phyloP scores from a whole-genome alignment of 768 basidiomycete species.

The Hypholoma fasciculare region DNA sequence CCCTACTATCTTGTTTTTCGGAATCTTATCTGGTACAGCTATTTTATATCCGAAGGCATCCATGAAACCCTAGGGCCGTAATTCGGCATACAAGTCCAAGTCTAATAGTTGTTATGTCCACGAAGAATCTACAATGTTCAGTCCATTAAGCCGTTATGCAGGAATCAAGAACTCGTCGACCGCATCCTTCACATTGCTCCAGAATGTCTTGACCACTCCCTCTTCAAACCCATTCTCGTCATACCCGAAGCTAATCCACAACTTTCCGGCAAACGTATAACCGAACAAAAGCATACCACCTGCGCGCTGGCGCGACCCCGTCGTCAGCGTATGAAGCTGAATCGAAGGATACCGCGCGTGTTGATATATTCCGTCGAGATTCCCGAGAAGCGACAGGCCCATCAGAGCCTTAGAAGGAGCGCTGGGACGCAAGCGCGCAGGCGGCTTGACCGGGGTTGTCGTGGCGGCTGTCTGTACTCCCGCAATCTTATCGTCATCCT shows the following conservation, averaged over 20 bases:
- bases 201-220: slow-evolving; percentile 62
- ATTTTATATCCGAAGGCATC: no score
- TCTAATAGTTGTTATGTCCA: no score
- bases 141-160: neutral
- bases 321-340: slow-evolving; percentile 72
- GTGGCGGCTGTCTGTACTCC: slow-evolving; percentile 30
- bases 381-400: slow-evolving; percentile 82
- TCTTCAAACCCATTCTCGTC: slow-evolving; percentile 75
- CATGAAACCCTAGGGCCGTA: no score
- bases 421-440: slow-evolving; percentile 26
- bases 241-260: slow-evolving; percentile 82
- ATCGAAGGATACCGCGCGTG: slow-evolving; percentile 60
- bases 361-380: slow-evolving; percentile 79
- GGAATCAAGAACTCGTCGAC: slow-evolving; percentile 58
- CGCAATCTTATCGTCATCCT: slow-evolving; percentile 68
- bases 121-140: no score
- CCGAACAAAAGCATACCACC: slow-evolving; percentile 84
- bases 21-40: no score
- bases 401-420: slow-evolving; percentile 65
- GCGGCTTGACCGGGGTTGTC: slow-evolving; percentile 21
- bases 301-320: slow-evolving; percentile 78
- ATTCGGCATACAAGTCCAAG: no score
- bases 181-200: slow-evolving; percentile 55
- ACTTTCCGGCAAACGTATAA: slow-evolving; percentile 70
- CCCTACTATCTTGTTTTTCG: no score